Conservation (phyloP, 1,139 yeast genomes). For the Saccharomyces hybrid region DNA sequence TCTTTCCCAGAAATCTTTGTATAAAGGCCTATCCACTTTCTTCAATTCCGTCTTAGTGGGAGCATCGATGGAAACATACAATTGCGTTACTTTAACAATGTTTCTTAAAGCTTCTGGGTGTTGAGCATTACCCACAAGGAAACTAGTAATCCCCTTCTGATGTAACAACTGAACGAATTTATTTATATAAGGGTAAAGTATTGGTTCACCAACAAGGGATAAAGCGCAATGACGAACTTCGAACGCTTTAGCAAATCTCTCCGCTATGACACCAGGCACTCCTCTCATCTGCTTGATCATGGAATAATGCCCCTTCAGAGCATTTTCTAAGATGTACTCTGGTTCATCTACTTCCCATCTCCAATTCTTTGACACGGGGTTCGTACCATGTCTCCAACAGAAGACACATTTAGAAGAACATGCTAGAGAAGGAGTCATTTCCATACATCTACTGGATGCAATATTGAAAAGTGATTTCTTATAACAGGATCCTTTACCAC, state of each 20-base stretch:
- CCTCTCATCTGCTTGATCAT: constrained; percentile 93
- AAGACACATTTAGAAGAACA: constrained; percentile 94
- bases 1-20: constrained; percentile 91
- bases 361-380: constrained; percentile 95
- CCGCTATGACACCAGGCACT: constrained; percentile 88
- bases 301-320: constrained; percentile 79
- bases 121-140: constrained; percentile 91
- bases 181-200: constrained; percentile 84
- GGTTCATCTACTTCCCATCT: constrained; percentile 94
- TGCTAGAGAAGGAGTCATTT: constrained; percentile 86
- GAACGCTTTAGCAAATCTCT: constrained; percentile 85
- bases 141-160: constrained; percentile 69
- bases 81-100: constrained; percentile 73
- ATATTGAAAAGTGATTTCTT: constrained; percentile 90
- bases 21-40: constrained; percentile 80
- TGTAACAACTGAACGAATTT: constrained; percentile 78
- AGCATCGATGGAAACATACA: constrained; percentile 90
- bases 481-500: constrained; percentile 93
- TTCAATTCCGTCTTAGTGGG: constrained; percentile 74
- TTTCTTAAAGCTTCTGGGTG: constrained; percentile 77
- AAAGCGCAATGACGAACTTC: constrained; percentile 85
- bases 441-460: constrained; percentile 89
- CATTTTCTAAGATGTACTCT: constrained; percentile 75
- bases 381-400: constrained; percentile 97
- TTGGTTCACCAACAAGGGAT: constrained; percentile 90